A percentile compares a stretch with the other conserved stretches of the same genome.
Evolutionary conservation across 164 flowering plant species (phyloP).

Genomic region (Umbellularia californica): DNA sequence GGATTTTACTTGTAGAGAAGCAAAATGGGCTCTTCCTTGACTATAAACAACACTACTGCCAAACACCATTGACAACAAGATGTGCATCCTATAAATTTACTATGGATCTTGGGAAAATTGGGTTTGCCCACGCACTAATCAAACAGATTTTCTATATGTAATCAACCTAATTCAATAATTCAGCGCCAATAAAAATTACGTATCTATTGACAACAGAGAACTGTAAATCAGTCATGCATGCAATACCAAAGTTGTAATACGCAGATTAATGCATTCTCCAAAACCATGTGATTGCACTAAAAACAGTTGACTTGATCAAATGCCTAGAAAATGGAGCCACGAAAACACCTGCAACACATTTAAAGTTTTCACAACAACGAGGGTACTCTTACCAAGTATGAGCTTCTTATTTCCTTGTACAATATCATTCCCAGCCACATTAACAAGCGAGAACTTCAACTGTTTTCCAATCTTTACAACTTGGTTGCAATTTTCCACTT

Average conservation of each 20-base stretch:
- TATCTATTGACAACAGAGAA: not conserved
- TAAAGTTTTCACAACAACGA: not conserved
- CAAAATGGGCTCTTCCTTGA: no score
- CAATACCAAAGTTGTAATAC: not conserved
- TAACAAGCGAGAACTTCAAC: slow-evolving; percentile 74
- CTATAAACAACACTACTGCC: no score
- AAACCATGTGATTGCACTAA: not conserved
- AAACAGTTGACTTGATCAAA: not conserved
- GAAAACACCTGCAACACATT: not conserved
- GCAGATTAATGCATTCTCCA: not conserved
- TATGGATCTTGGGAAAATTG: no score
- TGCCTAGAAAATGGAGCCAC: not conserved
- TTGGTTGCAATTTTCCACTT: slow-evolving; percentile 96
- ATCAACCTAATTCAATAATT: no score
- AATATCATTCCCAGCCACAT: slow-evolving; percentile 89
- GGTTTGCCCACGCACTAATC: no score
- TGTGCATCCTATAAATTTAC: no score
- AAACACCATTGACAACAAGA: no score
- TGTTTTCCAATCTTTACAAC: slow-evolving; percentile 74
- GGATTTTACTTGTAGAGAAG: no score
- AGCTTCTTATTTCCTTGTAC: slow-evolving; percentile 96
- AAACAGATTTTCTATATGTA: no score
- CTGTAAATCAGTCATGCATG: not conserved
- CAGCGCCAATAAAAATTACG: not conserved
- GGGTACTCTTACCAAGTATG: slow-evolving; percentile 58